Base-by-base conservation (phyloP, 805 yeast genomes). In the Lipomyces yamadae region DNA sequence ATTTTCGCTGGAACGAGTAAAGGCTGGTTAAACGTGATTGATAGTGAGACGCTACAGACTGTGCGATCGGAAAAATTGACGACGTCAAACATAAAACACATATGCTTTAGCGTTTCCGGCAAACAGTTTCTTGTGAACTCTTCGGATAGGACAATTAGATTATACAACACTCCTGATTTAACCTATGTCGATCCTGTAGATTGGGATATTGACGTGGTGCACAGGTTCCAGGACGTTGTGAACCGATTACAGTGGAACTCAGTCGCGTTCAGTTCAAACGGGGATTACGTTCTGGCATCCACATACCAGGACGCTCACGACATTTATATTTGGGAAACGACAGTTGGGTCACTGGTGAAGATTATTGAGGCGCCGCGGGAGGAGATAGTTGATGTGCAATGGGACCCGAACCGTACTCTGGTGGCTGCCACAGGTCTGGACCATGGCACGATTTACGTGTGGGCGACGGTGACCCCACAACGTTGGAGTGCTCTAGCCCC, bases 401-500 rank as follows among this genome's bases (percentile, higher is more conserved):
- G 97, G 97, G 91, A 93, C 76, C 87, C 85, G 65, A 80, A 85
- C 60, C 82, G 85, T 62, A 91, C 97, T 76, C 80, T 85, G 68
- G 86, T 94, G 42, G 89, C 89, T 8, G 89, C 96, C 18, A 90
- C 91, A 35, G 97, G 98, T 0, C 79, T 91, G 63, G 98, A 93
- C 74, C 70, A 90, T 39, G 98, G 98, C 0, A 81, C 86, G 50
- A 84, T 93, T 1, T 92, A 90, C 74, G 75, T 90, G 53, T 94
- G 98, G 97, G 85, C 89, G 60, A 84, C 91, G 8, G 84, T 85
- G 52, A 85, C 90, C 29, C 96, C 97, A 0, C 97, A 92, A 73
- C 90, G 91, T 78, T 93, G 98, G 98, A 89, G 96, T 77, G 96
- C 98, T 0, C 80, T 93, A 72, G 98, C 98, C 0, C 98, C 98